A percentile compares a stretch with the other conserved stretches of the same genome.
Evolutionary conservation across 2,329 filamentous ascomycete species (phyloP).

Genomic region (Xylaria sp.): DNA sequence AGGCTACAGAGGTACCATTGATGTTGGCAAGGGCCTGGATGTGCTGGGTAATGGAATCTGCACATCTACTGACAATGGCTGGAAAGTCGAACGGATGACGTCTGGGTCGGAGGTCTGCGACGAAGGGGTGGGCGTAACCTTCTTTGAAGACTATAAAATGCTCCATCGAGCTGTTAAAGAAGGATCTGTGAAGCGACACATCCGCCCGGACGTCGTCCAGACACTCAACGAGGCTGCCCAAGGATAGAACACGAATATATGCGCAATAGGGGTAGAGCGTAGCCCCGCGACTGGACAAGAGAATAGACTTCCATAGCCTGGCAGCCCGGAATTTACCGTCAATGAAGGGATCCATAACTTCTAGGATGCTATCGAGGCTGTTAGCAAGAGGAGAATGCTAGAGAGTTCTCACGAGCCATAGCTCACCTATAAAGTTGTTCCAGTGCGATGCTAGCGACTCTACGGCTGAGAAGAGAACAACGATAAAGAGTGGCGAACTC

Average conservation of each 20-base stretch:
- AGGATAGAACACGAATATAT: constrained; percentile 71
- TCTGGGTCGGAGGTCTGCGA: constrained; percentile 37
- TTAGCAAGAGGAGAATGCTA: constrained; percentile 35
- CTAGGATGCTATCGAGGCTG: constrained; percentile 53
- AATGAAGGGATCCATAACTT: constrained; percentile 55
- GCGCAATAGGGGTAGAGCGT: constrained; percentile 76
- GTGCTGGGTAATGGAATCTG: constrained; percentile 65
- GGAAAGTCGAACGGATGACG: constrained; percentile 49
- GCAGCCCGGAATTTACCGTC: constrained; percentile 64
- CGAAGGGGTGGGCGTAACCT: constrained; percentile 24
- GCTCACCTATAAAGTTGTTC: constrained; percentile 70
- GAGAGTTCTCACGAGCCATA: neutral
- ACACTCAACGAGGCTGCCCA: constrained; percentile 68
- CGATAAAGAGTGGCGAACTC: constrained; percentile 71
- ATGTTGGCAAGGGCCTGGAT: constrained; percentile 52
- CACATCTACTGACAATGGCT: constrained; percentile 59
- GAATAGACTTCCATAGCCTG: constrained; percentile 73
- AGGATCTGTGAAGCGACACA: constrained; percentile 44
- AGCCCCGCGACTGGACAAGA: constrained; percentile 69
- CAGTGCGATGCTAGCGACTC: constrained; percentile 67
- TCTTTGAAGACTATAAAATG: constrained; percentile 46
- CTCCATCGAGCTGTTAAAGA: constrained; percentile 56
- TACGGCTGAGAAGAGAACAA: constrained; percentile 64
- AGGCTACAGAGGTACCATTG: constrained; percentile 57
- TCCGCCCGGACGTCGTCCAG: constrained; percentile 61